Base-by-base conservation (phyloP, 2,329 filamentous ascomycete species). In the Calonectria ilicicola region DNA sequence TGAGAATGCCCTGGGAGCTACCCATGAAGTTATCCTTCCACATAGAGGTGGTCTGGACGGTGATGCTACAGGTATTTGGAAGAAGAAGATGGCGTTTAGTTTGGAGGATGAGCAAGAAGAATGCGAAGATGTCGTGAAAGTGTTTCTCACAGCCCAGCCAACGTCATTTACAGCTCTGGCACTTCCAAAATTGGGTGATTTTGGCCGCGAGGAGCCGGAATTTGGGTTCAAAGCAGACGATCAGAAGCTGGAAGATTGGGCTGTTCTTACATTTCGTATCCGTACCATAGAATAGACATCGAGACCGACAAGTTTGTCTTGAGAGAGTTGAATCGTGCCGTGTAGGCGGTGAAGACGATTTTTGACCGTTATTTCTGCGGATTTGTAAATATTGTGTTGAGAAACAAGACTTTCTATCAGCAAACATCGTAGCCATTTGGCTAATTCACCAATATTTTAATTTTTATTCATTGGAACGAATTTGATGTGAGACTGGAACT, bases 101-200 rank as follows among this genome's bases (percentile, higher is more conserved):
- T 35, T 56, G 27, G 49, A 56, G 27, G 27, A 38, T 3, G 19
- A 17, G 32, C 5, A 44, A 2, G 3, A n/a, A 1, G 14, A 66
- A 5, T 76, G 72, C 2, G 17, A 64, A 1, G 74, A 76, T 23
- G 49, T 66, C 1, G 26, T 76, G 9, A 76, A 76, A 19, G 49
- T 76, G 0, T 14, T 76, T 12, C 46, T 76, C 1, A 76, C 75
- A 0, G 69, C 74, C 6, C 72, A 72, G 2, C 74, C 74, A 2
- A 76, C 72, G 2, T 75, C 69, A 9, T 76, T 76, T 47, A 44
- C 64, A 5, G 7, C 67, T 1, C 27, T 76, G 9, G 72, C 68
- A 10, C 47, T 76, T 3, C 67, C 72, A 68, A 72, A 7, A 21
- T 76, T 9, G 62, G 69, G 21, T 8, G 27, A 26, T 38, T 32